These are phyloP conservation scores for Mortierella polycephala DNA, from an alignment of 371 early-diverging fungal genomes.

Conservation along the genomic window DNA sequence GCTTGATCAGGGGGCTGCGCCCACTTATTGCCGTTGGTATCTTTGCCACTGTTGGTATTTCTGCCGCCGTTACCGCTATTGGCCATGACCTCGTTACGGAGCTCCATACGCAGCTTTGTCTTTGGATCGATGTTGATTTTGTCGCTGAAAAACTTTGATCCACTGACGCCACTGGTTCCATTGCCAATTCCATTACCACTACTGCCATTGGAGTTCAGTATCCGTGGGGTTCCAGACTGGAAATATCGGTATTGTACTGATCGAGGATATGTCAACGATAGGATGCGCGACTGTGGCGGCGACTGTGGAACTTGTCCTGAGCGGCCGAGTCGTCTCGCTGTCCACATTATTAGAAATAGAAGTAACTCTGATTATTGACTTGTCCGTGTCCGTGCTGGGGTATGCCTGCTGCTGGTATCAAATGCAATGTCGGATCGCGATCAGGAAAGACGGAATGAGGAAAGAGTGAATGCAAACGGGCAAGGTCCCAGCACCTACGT, in stretches of 20 bases:
- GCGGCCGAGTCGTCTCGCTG: conserved; percentile 11
- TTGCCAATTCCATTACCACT: conserved; percentile 1
- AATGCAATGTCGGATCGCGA: too few species aligned
- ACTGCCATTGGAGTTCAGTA: conserved; percentile 7
- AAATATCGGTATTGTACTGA: conserved; percentile 17
- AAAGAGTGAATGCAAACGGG: too few species aligned
- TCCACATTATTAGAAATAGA: conserved; percentile 3
- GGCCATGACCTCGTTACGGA: conserved; percentile 34
- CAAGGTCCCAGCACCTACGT: too few species aligned
- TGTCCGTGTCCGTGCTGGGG: too few species aligned
- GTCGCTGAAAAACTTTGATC: conserved; percentile 22
- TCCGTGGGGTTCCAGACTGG: conserved; percentile 17
- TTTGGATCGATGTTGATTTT: conserved; percentile 41
- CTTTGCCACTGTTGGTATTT: background rate
- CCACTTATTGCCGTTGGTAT: conserved; percentile 32
- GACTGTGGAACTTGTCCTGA: conserved; percentile 1
- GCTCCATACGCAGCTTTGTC: conserved; percentile 45
- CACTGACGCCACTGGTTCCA: too few species aligned
- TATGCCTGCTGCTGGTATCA: too few species aligned
- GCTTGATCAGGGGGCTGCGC: conserved; percentile 17
- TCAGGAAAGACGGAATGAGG: too few species aligned
- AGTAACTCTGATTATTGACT: too few species aligned
- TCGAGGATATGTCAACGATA: background rate
- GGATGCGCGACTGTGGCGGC: conserved; percentile 2
- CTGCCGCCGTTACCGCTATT: background rate